phyloP scores from a whole-genome alignment of 371 early-diverging fungal genomes.

The Mucor racemosus region DNA sequence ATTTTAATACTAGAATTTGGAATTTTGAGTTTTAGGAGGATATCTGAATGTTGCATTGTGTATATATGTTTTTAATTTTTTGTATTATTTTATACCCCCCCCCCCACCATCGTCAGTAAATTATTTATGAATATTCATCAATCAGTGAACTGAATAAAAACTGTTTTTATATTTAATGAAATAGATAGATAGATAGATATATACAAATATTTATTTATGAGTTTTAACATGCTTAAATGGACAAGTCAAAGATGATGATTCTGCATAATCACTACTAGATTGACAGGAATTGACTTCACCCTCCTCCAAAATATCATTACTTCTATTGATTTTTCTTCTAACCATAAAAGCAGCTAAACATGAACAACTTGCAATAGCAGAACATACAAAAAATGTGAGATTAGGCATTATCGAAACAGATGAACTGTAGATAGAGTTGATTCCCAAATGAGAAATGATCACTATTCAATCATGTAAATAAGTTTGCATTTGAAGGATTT shows the following conservation, averaged over 20 bases:
- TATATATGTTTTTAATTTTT: background rate
- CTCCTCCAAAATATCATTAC: background rate
- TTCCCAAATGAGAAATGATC: conserved; percentile 35
- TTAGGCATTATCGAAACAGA: conserved; percentile 52
- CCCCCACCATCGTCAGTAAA: background rate
- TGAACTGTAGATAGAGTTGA: conserved; percentile 51
- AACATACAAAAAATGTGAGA: conserved; percentile 48
- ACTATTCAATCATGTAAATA: conserved; percentile 19
- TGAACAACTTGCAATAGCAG: conserved; percentile 8
- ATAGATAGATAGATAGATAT: too few relatives aligned
- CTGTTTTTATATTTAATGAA: background rate
- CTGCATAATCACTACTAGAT: background rate
- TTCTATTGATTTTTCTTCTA: background rate
- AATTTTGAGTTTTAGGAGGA: conserved; percentile 16
- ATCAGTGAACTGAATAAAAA: background rate
- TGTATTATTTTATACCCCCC: background rate
- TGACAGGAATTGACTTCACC: background rate
- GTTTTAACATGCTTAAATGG: background rate
- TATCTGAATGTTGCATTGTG: background rate
- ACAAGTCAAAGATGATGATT: background rate
- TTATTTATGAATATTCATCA: background rate
- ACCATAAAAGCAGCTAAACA: background rate
- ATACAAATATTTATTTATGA: too few relatives aligned
- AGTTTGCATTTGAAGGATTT: background rate
- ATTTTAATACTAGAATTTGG: conserved; percentile 46